Evolutionary conservation across 1,284 basidiomycete species (phyloP).

Genomic region (Paramarasmius palmivorus): DNA sequence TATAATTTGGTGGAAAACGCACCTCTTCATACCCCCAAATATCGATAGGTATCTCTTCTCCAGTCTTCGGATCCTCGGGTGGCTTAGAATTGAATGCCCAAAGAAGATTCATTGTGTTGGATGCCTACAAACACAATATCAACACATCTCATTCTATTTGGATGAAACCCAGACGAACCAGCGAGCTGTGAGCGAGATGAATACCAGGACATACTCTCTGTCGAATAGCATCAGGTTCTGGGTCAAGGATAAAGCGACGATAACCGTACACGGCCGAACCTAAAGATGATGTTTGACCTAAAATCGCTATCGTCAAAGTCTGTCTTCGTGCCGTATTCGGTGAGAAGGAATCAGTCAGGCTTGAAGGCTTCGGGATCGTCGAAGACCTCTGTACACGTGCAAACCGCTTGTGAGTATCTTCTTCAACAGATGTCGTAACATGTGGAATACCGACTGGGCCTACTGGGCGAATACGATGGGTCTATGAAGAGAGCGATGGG

Average conservation of each 20-base stretch:
- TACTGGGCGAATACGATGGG: conserved; percentile 19
- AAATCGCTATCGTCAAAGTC: conserved; percentile 18
- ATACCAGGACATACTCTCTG: conserved; percentile 9
- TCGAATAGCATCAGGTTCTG: neutral
- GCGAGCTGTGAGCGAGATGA: conserved; percentile 3
- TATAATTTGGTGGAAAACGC: neutral
- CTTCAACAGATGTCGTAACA: conserved; percentile 5
- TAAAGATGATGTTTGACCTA: conserved; percentile 21
- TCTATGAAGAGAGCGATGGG: conserved; percentile 10
- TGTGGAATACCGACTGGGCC: conserved; percentile 23
- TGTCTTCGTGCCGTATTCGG: conserved; percentile 19
- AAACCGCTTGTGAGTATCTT: neutral
- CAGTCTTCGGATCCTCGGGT: neutral
- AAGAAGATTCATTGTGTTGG: conserved; percentile 10
- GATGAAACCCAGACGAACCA: neutral
- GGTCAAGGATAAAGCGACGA: neutral
- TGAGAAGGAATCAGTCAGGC: conserved; percentile 23
- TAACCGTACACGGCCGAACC: conserved; percentile 15
- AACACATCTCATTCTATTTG: neutral
- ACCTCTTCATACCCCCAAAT: neutral
- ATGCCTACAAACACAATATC: neutral
- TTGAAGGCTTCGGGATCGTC: conserved; percentile 19
- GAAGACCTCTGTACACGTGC: conserved; percentile 15
- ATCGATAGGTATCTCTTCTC: neutral
- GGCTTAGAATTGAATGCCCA: conserved; percentile 11